Evolutionary conservation across 2,329 filamentous ascomycete genomes (phyloP), one percentile per base, ranked within the genome.

Genomic region (Ceratocystis eucalypticola): DNA sequence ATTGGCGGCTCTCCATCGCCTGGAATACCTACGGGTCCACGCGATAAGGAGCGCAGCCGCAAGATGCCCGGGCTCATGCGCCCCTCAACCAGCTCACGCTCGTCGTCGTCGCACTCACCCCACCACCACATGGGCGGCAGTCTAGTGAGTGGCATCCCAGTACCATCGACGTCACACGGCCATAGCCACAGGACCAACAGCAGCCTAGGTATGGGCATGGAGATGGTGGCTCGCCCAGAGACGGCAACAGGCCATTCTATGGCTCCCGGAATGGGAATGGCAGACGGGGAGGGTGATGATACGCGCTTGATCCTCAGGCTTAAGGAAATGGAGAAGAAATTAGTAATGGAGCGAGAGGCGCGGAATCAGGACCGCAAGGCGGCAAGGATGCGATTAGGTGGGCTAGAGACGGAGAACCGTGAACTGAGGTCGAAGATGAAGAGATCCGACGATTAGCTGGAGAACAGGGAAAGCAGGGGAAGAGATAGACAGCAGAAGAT

Each of bases 261-360:
- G 53, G 55, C 69, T 69, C 57, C 70, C 48, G 68, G 69, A 33
- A 69, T 61, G 33, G 68, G 69, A 33, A 69, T 53, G 33, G 71
- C 63, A 66, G 68, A 28, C 69, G 70, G 61, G 4, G 61, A 50
- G 1, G 69, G 70, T 46, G 77, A 77, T 48, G 88, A 93, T 71
- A 87, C 89, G 70, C 84, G 88, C 70, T 96, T 91, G 90, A 85
- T 95, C 70, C 84, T 96, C 69, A 80, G 94, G 5, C 80, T 97
- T 44, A 85, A 90, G 67, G 92, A 97, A 73, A 79, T 97, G 70
- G 94, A 99, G 78, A 83, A 87, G 70, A 85, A 95, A 71, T 80
- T 99, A 20, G 96, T 96, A 75, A 86, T 89, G 59, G 94, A 99
- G 77, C 80, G 94, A 15, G 94, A 97, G 75, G 91, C 87, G 0